A percentile compares a stretch with the other conserved stretches of the same genome.
Conservation (phyloP, 2,329 filamentous ascomycete species). For the Rutstroemia sp. region DNA sequence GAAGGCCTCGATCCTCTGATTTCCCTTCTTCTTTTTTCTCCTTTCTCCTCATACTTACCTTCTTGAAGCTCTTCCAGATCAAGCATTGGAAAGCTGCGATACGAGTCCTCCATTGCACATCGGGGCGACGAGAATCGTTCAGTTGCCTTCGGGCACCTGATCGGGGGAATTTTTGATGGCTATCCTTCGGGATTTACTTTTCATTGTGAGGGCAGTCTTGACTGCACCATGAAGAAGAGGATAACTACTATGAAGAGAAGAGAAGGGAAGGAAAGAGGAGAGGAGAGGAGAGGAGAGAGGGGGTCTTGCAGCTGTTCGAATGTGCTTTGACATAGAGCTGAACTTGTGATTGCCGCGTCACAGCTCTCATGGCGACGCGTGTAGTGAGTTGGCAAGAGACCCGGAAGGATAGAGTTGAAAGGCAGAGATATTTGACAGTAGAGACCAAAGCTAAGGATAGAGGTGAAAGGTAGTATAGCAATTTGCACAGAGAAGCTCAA, state of each 20-base stretch:
- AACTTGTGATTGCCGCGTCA: too few species aligned
- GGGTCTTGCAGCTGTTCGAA: too few species aligned
- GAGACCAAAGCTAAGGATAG: too few species aligned
- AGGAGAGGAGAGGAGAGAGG: too few species aligned
- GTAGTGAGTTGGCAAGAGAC: too few species aligned
- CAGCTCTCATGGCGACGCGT: too few species aligned
- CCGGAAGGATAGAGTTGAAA: too few species aligned
- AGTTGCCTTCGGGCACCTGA: conserved; percentile 30
- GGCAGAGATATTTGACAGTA: too few species aligned
- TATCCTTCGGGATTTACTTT: conserved; percentile 23
- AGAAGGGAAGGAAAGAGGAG: too few species aligned
- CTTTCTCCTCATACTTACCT: conserved; percentile 29
- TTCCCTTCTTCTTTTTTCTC: conserved; percentile 11
- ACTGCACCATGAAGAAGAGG: conserved; percentile 32
- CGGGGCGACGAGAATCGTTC: conserved; percentile 39
- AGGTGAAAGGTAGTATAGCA: too few species aligned
- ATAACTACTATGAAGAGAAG: background rate
- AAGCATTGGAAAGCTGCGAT: conserved; percentile 15
- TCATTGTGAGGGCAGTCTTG: conserved; percentile 31
- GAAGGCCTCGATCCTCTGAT: background rate
- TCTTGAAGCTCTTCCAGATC: conserved; percentile 38
- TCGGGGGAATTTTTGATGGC: conserved; percentile 32
- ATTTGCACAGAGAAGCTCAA: too few species aligned
- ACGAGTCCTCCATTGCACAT: conserved; percentile 50
- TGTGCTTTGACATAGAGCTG: too few species aligned